A percentile compares a stretch with the other conserved stretches of the same genome.
Evolutionary conservation across 2,329 filamentous ascomycete genomes (phyloP).

Genomic region (Aspergillus tanneri): DNA sequence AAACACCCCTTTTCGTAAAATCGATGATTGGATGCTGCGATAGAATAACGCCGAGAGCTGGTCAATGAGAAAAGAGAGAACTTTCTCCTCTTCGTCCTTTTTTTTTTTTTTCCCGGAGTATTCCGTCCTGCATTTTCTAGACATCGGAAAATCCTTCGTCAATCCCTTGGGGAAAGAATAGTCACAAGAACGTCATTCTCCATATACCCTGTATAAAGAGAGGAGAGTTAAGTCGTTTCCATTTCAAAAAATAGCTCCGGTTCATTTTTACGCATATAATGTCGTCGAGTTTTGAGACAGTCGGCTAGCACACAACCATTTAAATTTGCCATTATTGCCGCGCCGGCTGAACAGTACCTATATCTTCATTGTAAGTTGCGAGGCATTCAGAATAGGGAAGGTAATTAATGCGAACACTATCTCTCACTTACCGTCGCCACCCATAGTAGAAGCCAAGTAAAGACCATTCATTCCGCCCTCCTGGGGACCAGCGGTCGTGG

Average conservation of each 20-base stretch:
- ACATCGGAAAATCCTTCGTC: neutral
- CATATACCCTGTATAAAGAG: constrained; percentile 6
- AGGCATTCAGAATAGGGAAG: constrained; percentile 34
- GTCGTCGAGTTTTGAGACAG: constrained; percentile 64
- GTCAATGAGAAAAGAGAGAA: neutral
- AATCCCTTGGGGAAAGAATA: too few relatives aligned
- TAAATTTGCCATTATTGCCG: constrained; percentile 48
- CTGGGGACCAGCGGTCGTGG: constrained; percentile 42
- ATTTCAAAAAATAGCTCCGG: neutral
- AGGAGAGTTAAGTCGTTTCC: constrained; percentile 14
- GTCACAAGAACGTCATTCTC: neutral
- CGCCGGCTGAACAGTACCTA: constrained; percentile 56
- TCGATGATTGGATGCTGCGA: constrained; percentile 2
- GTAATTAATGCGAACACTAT: neutral
- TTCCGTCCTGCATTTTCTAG: too few relatives aligned
- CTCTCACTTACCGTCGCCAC: constrained; percentile 45
- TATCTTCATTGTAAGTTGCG: constrained; percentile 39
- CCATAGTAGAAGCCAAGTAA: constrained; percentile 48
- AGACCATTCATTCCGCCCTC: constrained; percentile 49
- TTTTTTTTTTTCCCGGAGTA: neutral
- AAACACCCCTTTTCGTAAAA: constrained; percentile 5
- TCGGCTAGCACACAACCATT: constrained; percentile 60
- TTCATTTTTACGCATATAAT: constrained; percentile 64
- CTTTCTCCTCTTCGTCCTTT: neutral
- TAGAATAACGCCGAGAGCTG: neutral